Evolutionary conservation across 345 rosid species (phyloP).

Genomic region (Turritis glabra): DNA sequence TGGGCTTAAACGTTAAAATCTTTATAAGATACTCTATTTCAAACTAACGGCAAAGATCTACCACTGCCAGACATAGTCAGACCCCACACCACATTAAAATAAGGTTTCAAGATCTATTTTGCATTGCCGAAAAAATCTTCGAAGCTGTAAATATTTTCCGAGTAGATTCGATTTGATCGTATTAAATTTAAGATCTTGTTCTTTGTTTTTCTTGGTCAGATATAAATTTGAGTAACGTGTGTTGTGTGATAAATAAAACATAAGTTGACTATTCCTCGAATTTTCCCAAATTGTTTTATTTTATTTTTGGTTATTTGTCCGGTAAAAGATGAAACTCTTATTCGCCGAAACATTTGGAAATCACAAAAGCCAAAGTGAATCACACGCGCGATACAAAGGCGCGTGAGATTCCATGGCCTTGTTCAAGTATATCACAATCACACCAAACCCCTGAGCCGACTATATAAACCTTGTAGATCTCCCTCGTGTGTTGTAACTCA

Average conservation of each 20-base stretch:
- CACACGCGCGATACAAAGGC: background rate
- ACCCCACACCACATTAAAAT: constrained; percentile 18
- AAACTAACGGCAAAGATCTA: background rate
- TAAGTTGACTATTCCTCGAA: constrained; percentile 15
- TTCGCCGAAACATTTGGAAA: constrained; percentile 17
- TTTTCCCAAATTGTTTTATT: background rate
- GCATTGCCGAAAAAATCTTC: background rate
- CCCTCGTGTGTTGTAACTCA: constrained; percentile 6
- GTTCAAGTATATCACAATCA: background rate
- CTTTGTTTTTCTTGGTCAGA: background rate
- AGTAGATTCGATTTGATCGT: background rate
- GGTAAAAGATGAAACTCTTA: constrained; percentile 8
- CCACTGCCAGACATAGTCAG: background rate
- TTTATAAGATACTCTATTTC: too few relatives aligned
- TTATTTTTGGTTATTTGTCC: background rate
- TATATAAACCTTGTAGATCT: constrained; percentile 26
- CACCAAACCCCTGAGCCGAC: constrained; percentile 22
- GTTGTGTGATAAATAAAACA: background rate
- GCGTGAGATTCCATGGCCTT: constrained; percentile 29
- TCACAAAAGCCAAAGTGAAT: background rate
- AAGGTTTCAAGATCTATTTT: background rate
- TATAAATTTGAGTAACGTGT: too few relatives aligned
- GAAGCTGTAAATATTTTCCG: constrained; percentile 1
- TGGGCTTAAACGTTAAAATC: too few relatives aligned
- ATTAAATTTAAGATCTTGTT: background rate